Base-by-base conservation (phyloP, 148 eudicot species). In the Cornus controversa region DNA sequence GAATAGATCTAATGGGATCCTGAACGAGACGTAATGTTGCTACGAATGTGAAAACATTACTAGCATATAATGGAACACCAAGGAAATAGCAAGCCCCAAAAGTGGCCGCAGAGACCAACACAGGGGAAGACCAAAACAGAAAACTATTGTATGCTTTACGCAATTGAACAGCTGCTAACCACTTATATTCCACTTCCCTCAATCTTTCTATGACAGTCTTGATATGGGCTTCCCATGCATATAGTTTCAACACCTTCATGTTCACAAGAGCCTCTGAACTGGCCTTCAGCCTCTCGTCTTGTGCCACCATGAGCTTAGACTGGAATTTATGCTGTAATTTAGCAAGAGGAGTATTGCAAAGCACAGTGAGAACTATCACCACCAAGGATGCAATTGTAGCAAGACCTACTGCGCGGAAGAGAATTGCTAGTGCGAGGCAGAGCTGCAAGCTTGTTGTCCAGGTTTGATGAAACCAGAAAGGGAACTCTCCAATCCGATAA, bases 21-120 rank as follows among this genome's bases (percentile, higher is more conserved):
- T 89, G 97, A 66, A 92, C 87, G 60, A 92, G 88, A 40, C 93
- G 88, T 28, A 92, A 81, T 0, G 97, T 85, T 62, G 97, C 92
- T n/a, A 92, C 89, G 65, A 92, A 92, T 16, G 97, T 91, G 81
- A 92, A 92, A 29, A 92, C 97, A 64, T 91, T 92, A 70, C 89
- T 89, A 42, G 93, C 91, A 77, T 85, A 69, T 25, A 92, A 75
- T 37, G 94, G 90, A 29, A 92, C 66, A 1, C 80, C 73, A 67
- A 92, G 85, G 57, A 91, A 78, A 79, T 91, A 92, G 67, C 97
- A 92, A 13, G 93, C 89, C 69, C 88, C 91, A 40, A 92, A 89
- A 34, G 97, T 92, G 34, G 89, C 94, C 64, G 87, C 78, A n/a
- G 94, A 91, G 42, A 91, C 91, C 47, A 91, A 58, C 1, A 91